These are phyloP conservation scores for Aspergillaceae sp. DNA, from an alignment of 2,329 filamentous ascomycete genomes.

Conservation along the genomic window DNA sequence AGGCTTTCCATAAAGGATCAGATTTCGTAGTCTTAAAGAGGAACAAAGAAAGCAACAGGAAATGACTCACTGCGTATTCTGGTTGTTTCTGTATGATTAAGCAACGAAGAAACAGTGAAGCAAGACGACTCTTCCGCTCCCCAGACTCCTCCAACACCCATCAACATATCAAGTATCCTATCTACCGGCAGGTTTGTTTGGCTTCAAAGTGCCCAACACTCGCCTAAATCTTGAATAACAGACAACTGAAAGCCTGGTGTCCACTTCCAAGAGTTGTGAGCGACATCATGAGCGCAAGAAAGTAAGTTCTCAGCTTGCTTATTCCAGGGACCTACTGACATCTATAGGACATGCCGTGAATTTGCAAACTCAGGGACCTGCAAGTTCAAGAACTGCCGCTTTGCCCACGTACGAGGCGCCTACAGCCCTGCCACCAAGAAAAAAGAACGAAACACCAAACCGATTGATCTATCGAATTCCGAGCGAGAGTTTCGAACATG, in stretches of 20 bases:
- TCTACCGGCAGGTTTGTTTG: not conserved
- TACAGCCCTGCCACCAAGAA: not conserved
- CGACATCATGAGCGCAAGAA: not conserved
- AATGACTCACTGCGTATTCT: too few relatives aligned
- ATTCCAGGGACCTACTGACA: not conserved
- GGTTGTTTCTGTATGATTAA: not conserved
- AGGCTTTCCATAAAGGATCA: not conserved
- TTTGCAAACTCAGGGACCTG: conserved; percentile 6
- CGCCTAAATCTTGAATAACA: too few relatives aligned
- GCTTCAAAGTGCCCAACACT: not conserved
- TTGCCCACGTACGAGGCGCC: conserved; percentile 4
- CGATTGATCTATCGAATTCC: not conserved
- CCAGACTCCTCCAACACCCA: not conserved
- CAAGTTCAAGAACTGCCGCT: conserved; percentile 7
- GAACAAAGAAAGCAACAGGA: not conserved
- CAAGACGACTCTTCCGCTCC: not conserved
- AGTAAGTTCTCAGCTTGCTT: not conserved
- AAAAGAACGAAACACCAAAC: not conserved
- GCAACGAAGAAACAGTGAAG: too few relatives aligned
- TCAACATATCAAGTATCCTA: not conserved
- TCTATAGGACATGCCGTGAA: conserved; percentile 4
- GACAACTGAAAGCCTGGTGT: too few relatives aligned
- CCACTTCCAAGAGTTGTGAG: too few relatives aligned
- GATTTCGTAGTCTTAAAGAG: not conserved
- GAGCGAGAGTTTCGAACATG: conserved; percentile 3